Conservation (phyloP, 129 eudicot genomes). For the Ambrosia artemisiifolia region DNA sequence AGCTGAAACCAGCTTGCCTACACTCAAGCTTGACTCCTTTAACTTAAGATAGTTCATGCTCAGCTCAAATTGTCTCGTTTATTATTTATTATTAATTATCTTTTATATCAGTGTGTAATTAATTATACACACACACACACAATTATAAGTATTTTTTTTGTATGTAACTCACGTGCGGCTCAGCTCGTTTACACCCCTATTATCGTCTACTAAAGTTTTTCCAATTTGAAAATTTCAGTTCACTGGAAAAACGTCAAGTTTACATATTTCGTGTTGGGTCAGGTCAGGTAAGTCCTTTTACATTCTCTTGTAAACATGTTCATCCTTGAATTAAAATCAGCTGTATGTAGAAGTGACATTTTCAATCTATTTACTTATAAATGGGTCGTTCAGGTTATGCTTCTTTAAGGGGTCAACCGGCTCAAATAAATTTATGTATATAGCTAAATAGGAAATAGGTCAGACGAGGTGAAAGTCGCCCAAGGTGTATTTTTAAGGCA, state of each 20-base stretch:
- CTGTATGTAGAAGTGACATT: not conserved
- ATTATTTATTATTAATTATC: no score
- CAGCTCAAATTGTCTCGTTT: no score
- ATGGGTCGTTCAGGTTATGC: not conserved
- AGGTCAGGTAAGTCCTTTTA: conserved; percentile 72
- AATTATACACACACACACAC: no score
- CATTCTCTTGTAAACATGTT: conserved; percentile 10
- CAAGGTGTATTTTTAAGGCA: not conserved
- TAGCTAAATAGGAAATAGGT: not conserved
- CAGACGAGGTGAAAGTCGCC: not conserved
- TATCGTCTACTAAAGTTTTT: not conserved
- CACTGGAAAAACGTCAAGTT: conserved; percentile 77
- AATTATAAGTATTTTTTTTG: no score
- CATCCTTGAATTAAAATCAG: not conserved
- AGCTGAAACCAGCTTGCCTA: no score
- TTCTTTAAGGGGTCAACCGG: not conserved
- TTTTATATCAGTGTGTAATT: no score
- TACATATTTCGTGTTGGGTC: conserved; percentile 97
- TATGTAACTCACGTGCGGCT: no score
- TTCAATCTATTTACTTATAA: not conserved
- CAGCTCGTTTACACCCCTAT: not conserved
- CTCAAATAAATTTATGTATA: not conserved
- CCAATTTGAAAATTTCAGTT: conserved; percentile 40
- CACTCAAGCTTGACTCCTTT: no score
- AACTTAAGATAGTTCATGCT: no score